Percentiles rank a stretch among this genome's conserved stretches.
Evolutionary conservation across 176 grass and related monocot genomes (phyloP).

Genomic region (Avena insularis): DNA sequence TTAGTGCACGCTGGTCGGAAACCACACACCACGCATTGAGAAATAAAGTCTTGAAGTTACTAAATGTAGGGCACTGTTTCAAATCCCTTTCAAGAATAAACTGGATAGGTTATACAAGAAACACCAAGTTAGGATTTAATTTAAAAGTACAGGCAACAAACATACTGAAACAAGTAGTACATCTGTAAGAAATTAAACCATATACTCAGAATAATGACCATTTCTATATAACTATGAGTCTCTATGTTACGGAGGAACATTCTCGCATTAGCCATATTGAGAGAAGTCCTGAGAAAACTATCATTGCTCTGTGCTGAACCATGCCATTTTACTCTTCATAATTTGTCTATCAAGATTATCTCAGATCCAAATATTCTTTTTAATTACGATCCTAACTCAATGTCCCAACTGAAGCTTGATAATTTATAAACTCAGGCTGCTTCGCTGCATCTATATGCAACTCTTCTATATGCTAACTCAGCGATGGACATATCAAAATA

Average conservation of each 20-base stretch:
- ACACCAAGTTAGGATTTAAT: background rate
- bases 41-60: background rate
- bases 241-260: background rate
- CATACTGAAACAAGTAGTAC: background rate
- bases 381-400: background rate
- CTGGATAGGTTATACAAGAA: background rate
- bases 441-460: background rate
- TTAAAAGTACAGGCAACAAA: background rate
- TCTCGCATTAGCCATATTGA: background rate
- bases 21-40: background rate
- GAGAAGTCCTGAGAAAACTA: background rate
- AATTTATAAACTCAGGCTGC: background rate
- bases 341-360: background rate
- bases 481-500: background rate
- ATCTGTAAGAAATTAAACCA: background rate
- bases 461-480: background rate
- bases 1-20: background rate
- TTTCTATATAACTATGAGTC: background rate
- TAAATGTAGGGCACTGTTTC: conserved; percentile 33
- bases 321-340: background rate
- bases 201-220: background rate
- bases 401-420: background rate
- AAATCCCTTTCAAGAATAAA: conserved; percentile 17
- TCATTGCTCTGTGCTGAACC: background rate
- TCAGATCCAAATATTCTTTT: background rate